A percentile compares a stretch with the other conserved stretches of the same genome.
Evolutionary conservation across 2,329 filamentous ascomycete genomes (phyloP).

Genomic region (Cylindrodendrum hubeiense): DNA sequence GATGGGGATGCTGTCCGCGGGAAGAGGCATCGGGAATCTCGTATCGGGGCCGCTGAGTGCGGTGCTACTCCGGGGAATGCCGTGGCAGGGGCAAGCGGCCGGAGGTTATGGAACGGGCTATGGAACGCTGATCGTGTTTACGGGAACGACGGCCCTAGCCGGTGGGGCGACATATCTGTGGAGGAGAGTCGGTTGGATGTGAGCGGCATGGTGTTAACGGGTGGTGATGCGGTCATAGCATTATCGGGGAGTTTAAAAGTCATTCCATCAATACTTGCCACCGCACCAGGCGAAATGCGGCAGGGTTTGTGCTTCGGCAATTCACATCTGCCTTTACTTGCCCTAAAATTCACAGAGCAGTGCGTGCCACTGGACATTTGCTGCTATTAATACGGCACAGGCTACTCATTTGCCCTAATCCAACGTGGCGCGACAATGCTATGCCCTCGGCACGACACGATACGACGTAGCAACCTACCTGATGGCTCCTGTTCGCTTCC

Average conservation of each 20-base stretch:
- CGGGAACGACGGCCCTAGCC: conserved; percentile 46
- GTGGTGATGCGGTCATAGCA: neutral
- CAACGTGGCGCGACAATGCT: too few species aligned
- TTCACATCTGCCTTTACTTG: too few species aligned
- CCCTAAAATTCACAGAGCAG: too few species aligned
- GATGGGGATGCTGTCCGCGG: conserved; percentile 68
- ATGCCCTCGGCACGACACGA: too few species aligned
- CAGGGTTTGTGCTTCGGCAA: too few species aligned
- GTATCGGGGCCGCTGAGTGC: conserved; percentile 69
- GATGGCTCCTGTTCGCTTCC: too few species aligned
- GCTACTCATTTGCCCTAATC: too few species aligned
- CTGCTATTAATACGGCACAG: too few species aligned
- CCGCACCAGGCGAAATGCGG: too few species aligned
- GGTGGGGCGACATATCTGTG: conserved; percentile 49
- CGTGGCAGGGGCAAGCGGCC: conserved; percentile 53
- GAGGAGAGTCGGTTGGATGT: conserved; percentile 49
- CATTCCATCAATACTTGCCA: too few species aligned
- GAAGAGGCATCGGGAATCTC: conserved; percentile 72
- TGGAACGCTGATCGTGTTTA: conserved; percentile 50
- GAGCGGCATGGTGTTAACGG: neutral
- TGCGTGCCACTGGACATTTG: too few species aligned
- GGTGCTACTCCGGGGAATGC: conserved; percentile 59
- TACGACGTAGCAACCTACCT: too few species aligned
- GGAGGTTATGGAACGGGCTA: conserved; percentile 51
- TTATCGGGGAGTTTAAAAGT: neutral